Evolutionary conservation across 805 yeast genomes (phyloP), one percentile per base, ranked within the genome.

Genomic region (Pichia deserticola): DNA sequence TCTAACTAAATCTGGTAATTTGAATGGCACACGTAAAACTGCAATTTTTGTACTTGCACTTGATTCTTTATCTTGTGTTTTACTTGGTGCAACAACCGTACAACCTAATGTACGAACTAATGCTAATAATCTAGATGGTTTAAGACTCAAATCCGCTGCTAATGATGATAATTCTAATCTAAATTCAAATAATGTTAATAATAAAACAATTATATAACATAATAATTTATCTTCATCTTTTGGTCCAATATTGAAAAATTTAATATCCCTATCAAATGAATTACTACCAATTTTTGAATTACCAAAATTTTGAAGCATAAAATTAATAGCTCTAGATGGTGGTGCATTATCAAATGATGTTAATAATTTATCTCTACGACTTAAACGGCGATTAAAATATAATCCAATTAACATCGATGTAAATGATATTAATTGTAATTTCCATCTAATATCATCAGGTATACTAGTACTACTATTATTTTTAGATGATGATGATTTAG

Each of bases 41-140:
- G 97, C 98, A 57, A 92, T 73, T 67, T 89, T 88, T 68, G 85
- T 84, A 37, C 80, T 74, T 9, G 79, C 65, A 30, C 32, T 9
- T 12, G 68, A 65, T 4, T 84, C 84, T 59, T 83, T 89, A 36
- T 88, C 88, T 67, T 84, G 85, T n/a, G 82, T 76, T 36, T 74
- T 79, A 20, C 89, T 77, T 35, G 88, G 82, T 47, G 80, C 75
- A 67, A 86, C 87, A 46, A 88, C 79, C 27, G 68, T 65, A 58
- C 96, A 92, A 52, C 99, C 99, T 53, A 92, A 68, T 12, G 89
- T 84, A 64, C 81, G 83, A 67, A 86, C 82, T 50, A 93, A 71
- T 35, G 78, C 78, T 5, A 75, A 77, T 50, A 89, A 68, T 60
- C 79, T 81, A 11, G 87, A 76, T 36, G 95, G 90, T 62, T 88